Base-by-base conservation (phyloP, 306 rosid genomes). In the Trifolium pratense region DNA sequence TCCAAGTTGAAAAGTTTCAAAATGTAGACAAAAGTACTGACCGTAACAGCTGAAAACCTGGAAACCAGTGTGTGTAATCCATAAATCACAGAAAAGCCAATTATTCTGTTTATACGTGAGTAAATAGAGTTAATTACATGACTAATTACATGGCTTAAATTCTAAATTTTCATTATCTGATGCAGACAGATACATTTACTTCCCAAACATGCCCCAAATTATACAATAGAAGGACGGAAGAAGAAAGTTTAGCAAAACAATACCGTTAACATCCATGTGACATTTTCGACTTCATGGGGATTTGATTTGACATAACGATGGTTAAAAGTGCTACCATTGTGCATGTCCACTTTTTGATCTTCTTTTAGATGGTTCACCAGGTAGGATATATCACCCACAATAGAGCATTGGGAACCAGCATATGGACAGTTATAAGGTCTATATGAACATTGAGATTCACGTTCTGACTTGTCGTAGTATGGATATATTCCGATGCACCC, bases 221-320 rank as follows among this genome's bases (percentile, higher is more conserved):
- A 71, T 15, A 59, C 53, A 75, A 43, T 8, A 34, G 46, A 51
- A n/a, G n/a, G n/a, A n/a, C 51, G 31, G 63, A 42, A 48, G 34
- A 59, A 60, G 5, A 34, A 42, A 71, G 56, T 53, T 71, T 25
- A 25, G 71, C 0, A 80, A 77, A 76, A 79, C 20, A 66, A 48
- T 89, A 92, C 98, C 97, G 98, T 93, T 62, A 93, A 82, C 97
- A 93, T 90, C 97, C 98, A 93, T 2, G 98, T 93, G 18, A 97
- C 98, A 43, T 93, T 93, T 90, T 93, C 98, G 60, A 93, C 97
- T 80, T 93, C 97, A 77, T 90, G 97, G 7, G 98, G 97, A 80
- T 93, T 90, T 69, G 97, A 90, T 83, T 93, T 93, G 81, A 93
- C 98, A 23, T 93, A 90, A 10, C 98, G 96, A 81, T 93, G 98